Conservation (phyloP, 2,329 filamentous ascomycete species). For the Colletotrichum sublineola region DNA sequence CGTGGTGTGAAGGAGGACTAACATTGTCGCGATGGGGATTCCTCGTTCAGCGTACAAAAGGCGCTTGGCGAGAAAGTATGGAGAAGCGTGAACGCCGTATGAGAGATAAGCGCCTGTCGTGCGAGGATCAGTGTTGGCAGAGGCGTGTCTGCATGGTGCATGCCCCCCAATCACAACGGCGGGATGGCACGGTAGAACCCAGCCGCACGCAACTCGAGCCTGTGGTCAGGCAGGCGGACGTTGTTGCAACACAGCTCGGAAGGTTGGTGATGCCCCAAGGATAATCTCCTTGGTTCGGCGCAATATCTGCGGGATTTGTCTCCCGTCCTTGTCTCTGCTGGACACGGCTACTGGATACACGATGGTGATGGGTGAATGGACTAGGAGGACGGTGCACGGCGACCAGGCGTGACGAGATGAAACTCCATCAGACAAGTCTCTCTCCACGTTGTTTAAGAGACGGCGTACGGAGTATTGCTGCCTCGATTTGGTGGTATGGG, state of each 20-base stretch:
- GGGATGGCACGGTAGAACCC: neutral
- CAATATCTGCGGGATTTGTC: slow-evolving; percentile 9
- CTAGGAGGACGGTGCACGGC: slow-evolving; percentile 2
- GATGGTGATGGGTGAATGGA: neutral
- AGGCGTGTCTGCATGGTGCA: slow-evolving; percentile 19
- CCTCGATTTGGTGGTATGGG: neutral
- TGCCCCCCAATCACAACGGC: slow-evolving; percentile 1
- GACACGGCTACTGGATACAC: neutral
- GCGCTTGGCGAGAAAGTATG: neutral
- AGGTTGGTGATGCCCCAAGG: neutral
- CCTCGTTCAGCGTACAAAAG: neutral
- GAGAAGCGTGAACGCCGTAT: neutral
- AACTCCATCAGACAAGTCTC: neutral
- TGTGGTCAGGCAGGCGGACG: slow-evolving; percentile 4
- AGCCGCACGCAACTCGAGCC: slow-evolving; percentile 14
- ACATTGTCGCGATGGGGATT: neutral
- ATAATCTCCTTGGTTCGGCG: slow-evolving; percentile 22
- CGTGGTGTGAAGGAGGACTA: slow-evolving; percentile 26
- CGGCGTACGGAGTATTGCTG: slow-evolving; percentile 19
- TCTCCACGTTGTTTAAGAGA: slow-evolving; percentile 2
- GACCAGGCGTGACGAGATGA: slow-evolving; percentile 10
- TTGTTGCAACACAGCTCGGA: slow-evolving; percentile 10
- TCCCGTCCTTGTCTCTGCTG: slow-evolving; percentile 9
- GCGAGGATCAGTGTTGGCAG: slow-evolving; percentile 4
- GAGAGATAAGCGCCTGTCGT: slow-evolving; percentile 33